Base-by-base conservation (phyloP, 2,329 filamentous ascomycete species). In the Seiridium cupressi region DNA sequence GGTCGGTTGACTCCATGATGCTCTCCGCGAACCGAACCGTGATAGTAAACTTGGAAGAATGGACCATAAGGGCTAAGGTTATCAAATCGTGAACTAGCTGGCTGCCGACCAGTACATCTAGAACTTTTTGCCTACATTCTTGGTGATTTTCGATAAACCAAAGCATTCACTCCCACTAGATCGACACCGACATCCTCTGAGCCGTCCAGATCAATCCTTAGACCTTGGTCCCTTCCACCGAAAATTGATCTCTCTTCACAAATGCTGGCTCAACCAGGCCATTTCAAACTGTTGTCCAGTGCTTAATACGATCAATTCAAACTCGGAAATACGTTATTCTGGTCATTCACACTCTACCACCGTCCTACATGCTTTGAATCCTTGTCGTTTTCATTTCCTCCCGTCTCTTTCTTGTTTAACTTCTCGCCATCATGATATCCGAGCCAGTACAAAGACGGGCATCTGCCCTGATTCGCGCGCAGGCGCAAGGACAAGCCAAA, bases 401-500 rank as follows among this genome's bases (percentile, higher is more conserved):
- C 38, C 8, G 18, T 53, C 5, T 51, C 9, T 51, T 36, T 40
- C 5, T 38, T 36, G 13, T 53, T 5, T 36, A 31, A 49, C 11
- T 38, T 8, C 32, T 42, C 36, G 11, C 3, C 44, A 46, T 38
- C 40, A 36, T 57, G 40, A 32, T 46, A 36, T 44, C 36, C 4
- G 13, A n/a, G 9, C 4, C 11, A 5, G n/a, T 18, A 6, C 32
- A 53, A 36, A 38, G n/a, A 8, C 49, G 34, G 10, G n/a, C 49
- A 6, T 54, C 57, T 11, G 55, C 59, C 13, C 49, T 61, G 32
- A 9, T 61, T 3, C 47, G 44, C 6, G 55, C 59, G 7, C 48
- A 51, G 40, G 46, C 48, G 9, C n/a, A 63, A 57, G 66, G 65
- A 4, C 61, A 60, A 10, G 62, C 63, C 51, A 55, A 61, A 18